phyloP scores from a whole-genome alignment of 2,329 filamentous ascomycete species.

The Calycina herbarum region DNA sequence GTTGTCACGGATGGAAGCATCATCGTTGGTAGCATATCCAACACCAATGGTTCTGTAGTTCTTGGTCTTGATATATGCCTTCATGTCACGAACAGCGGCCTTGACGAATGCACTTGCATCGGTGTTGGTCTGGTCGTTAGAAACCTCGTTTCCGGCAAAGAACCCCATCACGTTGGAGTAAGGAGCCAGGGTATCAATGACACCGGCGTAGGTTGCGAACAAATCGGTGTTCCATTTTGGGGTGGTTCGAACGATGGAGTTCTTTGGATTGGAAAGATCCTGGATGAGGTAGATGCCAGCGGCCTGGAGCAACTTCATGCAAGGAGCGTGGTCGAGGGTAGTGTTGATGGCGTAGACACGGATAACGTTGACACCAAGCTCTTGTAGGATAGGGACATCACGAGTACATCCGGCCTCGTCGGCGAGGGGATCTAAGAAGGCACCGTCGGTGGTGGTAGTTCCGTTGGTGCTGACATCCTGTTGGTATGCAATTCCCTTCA shows the following conservation, averaged over 20 bases:
- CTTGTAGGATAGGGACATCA: conserved; percentile 77
- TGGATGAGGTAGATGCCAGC: conserved; percentile 95
- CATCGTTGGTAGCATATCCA: conserved; percentile 95
- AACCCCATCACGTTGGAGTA: conserved; percentile 95
- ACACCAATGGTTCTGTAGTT: conserved; percentile 79
- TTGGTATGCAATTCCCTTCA: conserved; percentile 95
- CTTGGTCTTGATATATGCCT: conserved; percentile 85
- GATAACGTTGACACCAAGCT: conserved; percentile 87
- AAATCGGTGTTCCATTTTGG: conserved; percentile 78
- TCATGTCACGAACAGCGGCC: conserved; percentile 93
- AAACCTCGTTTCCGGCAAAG: conserved; percentile 98
- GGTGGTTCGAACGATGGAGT: conserved; percentile 81
- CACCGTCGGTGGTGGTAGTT: conserved; percentile 44
- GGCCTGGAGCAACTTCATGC: conserved; percentile 79
- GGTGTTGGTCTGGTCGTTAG: conserved; percentile 87
- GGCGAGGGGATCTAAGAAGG: conserved; percentile 81
- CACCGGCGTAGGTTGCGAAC: conserved; percentile 77
- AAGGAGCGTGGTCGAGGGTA: conserved; percentile 71
- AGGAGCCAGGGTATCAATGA: conserved; percentile 76
- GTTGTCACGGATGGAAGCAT: conserved; percentile 75
- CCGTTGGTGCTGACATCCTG: conserved; percentile 66
- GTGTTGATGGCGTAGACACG: conserved; percentile 94
- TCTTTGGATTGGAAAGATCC: conserved; percentile 78
- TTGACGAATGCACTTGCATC: conserved; percentile 91
- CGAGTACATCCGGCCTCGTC: conserved; percentile 72